phyloP scores from a whole-genome alignment of 2,329 filamentous ascomycete genomes.

The Exophiala xenobiotica region DNA sequence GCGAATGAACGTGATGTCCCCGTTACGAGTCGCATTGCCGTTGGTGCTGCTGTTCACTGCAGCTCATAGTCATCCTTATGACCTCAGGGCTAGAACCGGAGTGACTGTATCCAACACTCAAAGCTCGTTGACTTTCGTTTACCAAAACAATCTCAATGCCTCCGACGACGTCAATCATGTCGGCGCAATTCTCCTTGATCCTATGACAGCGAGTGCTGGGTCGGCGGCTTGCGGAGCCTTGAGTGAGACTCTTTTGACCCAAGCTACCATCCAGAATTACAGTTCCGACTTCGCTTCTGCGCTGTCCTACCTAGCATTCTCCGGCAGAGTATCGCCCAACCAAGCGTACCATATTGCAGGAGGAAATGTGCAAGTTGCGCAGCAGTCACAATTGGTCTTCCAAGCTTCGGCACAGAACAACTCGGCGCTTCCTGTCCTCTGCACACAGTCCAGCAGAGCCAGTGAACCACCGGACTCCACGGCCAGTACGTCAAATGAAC shows the following conservation, averaged over 20 bases:
- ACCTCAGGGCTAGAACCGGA: conserved; percentile 1
- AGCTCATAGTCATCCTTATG: conserved; percentile 7
- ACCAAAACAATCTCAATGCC: conserved; percentile 56
- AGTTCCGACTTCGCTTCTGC: conserved; percentile 47
- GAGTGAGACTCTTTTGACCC: conserved; percentile 50
- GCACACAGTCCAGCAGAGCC: conserved; percentile 48
- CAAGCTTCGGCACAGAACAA: conserved; percentile 33
- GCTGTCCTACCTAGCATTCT: conserved; percentile 48
- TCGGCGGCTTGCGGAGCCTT: conserved; percentile 47
- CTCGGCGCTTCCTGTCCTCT: conserved; percentile 48
- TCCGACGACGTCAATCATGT: conserved; percentile 55
- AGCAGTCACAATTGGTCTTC: conserved; percentile 37
- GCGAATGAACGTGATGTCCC: conserved; percentile 7
- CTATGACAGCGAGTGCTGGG: conserved; percentile 40
- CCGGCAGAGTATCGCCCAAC: conserved; percentile 37
- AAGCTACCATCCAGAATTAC: conserved; percentile 43
- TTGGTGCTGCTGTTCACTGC: conserved; percentile 5
- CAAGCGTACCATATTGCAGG: conserved; percentile 46
- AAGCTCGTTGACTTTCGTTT: conserved; percentile 52
- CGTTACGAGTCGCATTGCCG: conserved; percentile 10
- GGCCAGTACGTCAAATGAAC: conserved; percentile 39
- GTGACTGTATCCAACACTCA: conserved; percentile 35
- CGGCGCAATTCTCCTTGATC: conserved; percentile 52
- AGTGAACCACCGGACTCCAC: conserved; percentile 36
- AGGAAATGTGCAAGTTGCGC: conserved; percentile 40